Percentiles rank a stretch among this genome's conserved stretches.
Conservation (phyloP, 139 green algal species). For the Diplosphaera chodatii region DNA sequence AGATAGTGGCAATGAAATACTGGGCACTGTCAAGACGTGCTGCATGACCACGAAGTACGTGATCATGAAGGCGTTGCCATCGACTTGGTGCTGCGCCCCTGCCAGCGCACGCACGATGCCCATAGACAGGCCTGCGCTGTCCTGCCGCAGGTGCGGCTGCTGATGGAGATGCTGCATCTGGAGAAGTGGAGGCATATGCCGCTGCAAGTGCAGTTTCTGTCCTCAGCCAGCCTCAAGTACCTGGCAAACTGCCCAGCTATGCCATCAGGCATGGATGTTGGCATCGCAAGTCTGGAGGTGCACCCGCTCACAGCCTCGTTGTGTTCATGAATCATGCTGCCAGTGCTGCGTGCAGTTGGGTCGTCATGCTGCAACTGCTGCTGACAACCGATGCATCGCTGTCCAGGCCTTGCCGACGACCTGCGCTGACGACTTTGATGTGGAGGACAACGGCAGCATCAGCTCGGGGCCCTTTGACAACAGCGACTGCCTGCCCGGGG, state of each 20-base stretch:
- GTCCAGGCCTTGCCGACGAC: background rate
- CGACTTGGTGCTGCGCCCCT: no score
- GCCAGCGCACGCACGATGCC: no score
- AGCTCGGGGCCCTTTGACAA: background rate
- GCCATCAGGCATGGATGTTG: slow-evolving; percentile 45
- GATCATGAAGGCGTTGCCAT: no score
- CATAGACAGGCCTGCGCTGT: background rate
- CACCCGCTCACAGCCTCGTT: no score
- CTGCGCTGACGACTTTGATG: background rate
- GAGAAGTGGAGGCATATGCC: slow-evolving; percentile 74
- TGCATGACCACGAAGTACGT: no score
- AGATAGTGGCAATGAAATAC: no score
- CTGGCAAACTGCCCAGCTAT: slow-evolving; percentile 8
- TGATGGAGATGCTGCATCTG: slow-evolving; percentile 72
- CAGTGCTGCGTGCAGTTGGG: no score
- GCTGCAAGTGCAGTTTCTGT: slow-evolving; percentile 73
- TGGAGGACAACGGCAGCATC: background rate
- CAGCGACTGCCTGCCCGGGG: background rate
- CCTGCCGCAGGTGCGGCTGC: slow-evolving; percentile 42
- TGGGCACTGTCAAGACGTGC: no score
- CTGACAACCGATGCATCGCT: no score
- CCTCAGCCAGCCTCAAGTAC: slow-evolving; percentile 18
- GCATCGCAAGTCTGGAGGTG: slow-evolving; percentile 45
- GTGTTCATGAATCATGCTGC: no score
- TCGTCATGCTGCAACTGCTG: no score